Conservation (phyloP, 148 eudicot genomes). For the Rhododendron williamsianum region DNA sequence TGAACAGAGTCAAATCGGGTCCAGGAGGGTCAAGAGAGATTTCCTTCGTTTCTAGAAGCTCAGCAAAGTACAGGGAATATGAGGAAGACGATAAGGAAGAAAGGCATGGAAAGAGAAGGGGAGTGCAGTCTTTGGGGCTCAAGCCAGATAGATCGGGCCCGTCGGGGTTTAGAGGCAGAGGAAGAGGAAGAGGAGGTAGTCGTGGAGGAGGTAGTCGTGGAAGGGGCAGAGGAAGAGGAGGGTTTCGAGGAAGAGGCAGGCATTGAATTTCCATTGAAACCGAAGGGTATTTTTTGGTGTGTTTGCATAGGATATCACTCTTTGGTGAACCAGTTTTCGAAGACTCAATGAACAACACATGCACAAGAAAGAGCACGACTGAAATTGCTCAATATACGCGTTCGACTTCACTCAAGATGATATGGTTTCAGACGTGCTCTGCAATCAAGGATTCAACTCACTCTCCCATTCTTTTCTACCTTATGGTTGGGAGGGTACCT, state of each 20-base stretch:
- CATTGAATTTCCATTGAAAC: constrained; percentile 12
- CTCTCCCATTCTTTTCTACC: too few relatives aligned
- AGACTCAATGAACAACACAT: background rate
- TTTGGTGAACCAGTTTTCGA: background rate
- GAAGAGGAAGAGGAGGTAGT: constrained; percentile 35
- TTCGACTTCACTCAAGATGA: background rate
- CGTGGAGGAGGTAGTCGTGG: constrained; percentile 37
- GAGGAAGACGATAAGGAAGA: constrained; percentile 44
- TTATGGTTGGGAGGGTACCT: background rate
- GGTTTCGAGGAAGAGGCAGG: constrained; percentile 44
- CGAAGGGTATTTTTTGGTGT: background rate
- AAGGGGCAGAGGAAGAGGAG: constrained; percentile 41
- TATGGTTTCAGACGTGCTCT: background rate
- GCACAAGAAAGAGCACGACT: background rate
- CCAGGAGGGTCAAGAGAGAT: constrained; percentile 90
- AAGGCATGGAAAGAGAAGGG: constrained; percentile 54
- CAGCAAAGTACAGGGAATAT: constrained; percentile 62
- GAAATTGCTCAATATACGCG: background rate
- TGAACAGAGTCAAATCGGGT: constrained; percentile 50
- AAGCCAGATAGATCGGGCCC: constrained; percentile 45
- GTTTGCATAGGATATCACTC: background rate
- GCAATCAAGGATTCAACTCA: background rate
- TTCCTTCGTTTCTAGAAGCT: constrained; percentile 60
- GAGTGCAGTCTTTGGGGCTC: constrained; percentile 66
- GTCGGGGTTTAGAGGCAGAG: constrained; percentile 43